phyloP scores from a whole-genome alignment of 768 basidiomycete species.

The Suillus discolor region DNA sequence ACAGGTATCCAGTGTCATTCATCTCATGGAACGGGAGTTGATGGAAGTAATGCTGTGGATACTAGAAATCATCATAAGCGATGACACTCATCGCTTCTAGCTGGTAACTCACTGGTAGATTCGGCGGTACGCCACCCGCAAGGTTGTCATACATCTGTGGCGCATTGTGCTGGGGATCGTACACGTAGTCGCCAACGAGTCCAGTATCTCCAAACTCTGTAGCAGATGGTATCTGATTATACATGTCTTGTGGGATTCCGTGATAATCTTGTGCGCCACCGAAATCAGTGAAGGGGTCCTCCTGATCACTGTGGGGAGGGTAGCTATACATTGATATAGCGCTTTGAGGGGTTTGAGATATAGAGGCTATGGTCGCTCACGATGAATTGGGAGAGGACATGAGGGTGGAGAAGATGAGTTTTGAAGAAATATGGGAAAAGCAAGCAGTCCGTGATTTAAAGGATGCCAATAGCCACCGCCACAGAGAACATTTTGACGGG shows the following conservation, averaged over 20 bases:
- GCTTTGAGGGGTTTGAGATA: neutral
- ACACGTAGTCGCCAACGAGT: neutral
- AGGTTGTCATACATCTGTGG: neutral
- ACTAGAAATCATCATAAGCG: neutral
- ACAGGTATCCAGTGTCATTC: neutral
- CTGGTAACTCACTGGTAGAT: neutral
- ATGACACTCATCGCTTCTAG: neutral
- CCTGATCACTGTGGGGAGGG: neutral
- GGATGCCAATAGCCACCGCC: constrained; percentile 15
- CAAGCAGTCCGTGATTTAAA: constrained; percentile 22
- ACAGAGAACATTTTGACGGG: constrained; percentile 22
- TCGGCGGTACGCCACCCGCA: neutral
- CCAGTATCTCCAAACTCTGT: too few species aligned
- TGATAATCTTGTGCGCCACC: neutral
- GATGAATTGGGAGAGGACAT: neutral
- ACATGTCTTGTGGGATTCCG: too few species aligned
- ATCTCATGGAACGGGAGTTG: neutral
- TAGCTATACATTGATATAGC: neutral
- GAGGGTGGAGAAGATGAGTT: constrained; percentile 4
- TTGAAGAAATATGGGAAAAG: constrained; percentile 11
- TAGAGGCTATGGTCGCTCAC: neutral
- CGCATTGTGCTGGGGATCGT: neutral
- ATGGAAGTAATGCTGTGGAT: neutral
- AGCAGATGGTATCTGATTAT: neutral
- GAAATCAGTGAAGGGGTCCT: neutral